phyloP scores from a whole-genome alignment of 331 rosid genomes.

The Malus hybrid region DNA sequence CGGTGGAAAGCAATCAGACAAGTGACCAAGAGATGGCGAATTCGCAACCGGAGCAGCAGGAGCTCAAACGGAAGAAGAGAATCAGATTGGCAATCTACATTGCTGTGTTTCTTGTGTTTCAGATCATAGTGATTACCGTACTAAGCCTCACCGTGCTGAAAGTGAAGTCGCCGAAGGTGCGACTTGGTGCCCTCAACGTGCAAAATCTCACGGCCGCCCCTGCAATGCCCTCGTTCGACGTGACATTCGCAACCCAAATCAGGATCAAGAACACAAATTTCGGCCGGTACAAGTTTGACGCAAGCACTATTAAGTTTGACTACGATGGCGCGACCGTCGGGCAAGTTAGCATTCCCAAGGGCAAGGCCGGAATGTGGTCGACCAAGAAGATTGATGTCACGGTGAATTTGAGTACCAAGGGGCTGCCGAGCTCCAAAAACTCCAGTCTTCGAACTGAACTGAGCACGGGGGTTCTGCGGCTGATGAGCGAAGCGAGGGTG shows the following conservation, averaged over 20 bases:
- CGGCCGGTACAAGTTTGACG: slow-evolving; percentile 19
- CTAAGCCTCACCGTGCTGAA: slow-evolving; percentile 13
- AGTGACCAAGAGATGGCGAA: slow-evolving; percentile 3
- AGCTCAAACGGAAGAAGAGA: slow-evolving; percentile 24
- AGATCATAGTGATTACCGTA: neutral
- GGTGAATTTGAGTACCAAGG: neutral
- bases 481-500: neutral
- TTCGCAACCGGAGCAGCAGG: neutral
- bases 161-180: slow-evolving; percentile 4
- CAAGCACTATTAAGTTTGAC: neutral
- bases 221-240: slow-evolving; percentile 2
- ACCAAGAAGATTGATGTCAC: slow-evolving; percentile 4
- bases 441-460: neutral
- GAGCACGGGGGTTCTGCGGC: neutral
- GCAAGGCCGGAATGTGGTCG: slow-evolving; percentile 13
- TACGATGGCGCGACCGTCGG: slow-evolving; percentile 5
- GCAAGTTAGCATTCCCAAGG: neutral
- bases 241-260: slow-evolving; percentile 11
- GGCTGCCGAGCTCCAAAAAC: neutral
- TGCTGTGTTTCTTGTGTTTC: slow-evolving; percentile 2
- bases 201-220: slow-evolving; percentile 1
- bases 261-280: slow-evolving; percentile 15
- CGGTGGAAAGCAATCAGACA: neutral
- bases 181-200: neutral
- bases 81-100: slow-evolving; percentile 7